These are phyloP conservation scores for Trichosporon inkin DNA, from an alignment of 1,284 basidiomycete species.

Conservation along the genomic window DNA sequence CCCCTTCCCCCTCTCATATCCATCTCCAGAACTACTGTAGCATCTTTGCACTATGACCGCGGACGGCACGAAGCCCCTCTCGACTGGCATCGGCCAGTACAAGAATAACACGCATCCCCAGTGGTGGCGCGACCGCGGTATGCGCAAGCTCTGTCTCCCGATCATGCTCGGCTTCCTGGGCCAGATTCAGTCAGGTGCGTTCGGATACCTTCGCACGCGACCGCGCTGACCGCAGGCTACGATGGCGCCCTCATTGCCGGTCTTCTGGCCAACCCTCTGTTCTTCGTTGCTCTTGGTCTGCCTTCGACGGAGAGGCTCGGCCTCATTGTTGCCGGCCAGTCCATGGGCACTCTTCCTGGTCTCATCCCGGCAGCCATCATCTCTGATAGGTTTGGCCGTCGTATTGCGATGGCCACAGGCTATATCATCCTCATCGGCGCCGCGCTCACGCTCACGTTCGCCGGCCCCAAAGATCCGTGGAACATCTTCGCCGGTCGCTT, in stretches of 20 bases:
- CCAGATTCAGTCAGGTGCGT: constrained; percentile 14
- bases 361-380: constrained; percentile 10
- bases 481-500: constrained; percentile 17
- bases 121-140: constrained; percentile 22
- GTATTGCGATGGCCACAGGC: constrained; percentile 10
- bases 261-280: constrained; percentile 15
- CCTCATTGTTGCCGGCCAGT: constrained; percentile 13
- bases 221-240: constrained; percentile 15
- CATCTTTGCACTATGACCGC: neutral
- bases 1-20: neutral
- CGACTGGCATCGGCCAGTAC: constrained; percentile 1
- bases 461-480: neutral
- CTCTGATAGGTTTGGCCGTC: constrained; percentile 20
- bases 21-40: neutral
- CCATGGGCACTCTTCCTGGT: constrained; percentile 12
- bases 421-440: constrained; percentile 17
- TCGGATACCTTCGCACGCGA: no score
- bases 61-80: neutral
- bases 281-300: constrained; percentile 8
- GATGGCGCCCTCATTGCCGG: constrained; percentile 21
- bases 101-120: constrained; percentile 19
- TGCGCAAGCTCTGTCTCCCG: constrained; percentile 16
- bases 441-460: constrained; percentile 8
- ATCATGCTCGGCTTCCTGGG: constrained; percentile 16
- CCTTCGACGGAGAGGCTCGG: constrained; percentile 18